Evolutionary conservation across 1,284 basidiomycete genomes (phyloP), one percentile per base, ranked within the genome.

Genomic region (Rhodotorula sp.): DNA sequence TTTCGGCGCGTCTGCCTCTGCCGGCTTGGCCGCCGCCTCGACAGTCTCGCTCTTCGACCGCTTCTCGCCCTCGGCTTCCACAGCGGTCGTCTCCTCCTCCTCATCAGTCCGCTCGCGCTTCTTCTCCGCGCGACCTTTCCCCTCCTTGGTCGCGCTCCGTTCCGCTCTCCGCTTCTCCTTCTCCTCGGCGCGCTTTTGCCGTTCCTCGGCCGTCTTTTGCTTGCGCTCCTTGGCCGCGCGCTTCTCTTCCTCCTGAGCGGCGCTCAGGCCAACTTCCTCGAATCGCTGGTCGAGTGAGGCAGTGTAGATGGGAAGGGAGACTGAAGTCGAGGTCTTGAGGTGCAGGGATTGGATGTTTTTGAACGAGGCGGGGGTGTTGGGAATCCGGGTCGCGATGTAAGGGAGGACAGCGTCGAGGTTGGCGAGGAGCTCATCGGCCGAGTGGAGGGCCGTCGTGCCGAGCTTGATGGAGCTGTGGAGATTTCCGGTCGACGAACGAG

Each of bases 261-360:
- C 77, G 70, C 76, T 64, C 60, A 58, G 51, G 47, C 71, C 57
- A 77, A 80, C 65, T 78, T 75, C 52, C 67, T 73, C 62, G 79
- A 81, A 49, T 39, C 78, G 79, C 1, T 75, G 80, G 43, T 80
- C 82, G 18, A 83, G 82, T 31, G 81, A 83, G 79, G 90, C 91
- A 58, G 85, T 88, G 93, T 93, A 99, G 77, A 99, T 88, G 2
- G 96, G 96, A 46, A 99, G 83, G 73, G 90, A 88, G n/a, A 89
- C 85, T 64, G 90, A 92, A 26, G 87, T 87, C 75, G 88, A 91
- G 5, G 93, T 97, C 84, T 99, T 99, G 84, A 99, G 88, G 76
- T 94, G 87, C 43, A 99, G 82, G 71, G 88, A 90, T 79, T 97
- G 92, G 62, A 99, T 85, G 80, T 97, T 97, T 58, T 34, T 23